Base-by-base conservation (phyloP, 345 rosid species). In the Dovyalis caffra region DNA sequence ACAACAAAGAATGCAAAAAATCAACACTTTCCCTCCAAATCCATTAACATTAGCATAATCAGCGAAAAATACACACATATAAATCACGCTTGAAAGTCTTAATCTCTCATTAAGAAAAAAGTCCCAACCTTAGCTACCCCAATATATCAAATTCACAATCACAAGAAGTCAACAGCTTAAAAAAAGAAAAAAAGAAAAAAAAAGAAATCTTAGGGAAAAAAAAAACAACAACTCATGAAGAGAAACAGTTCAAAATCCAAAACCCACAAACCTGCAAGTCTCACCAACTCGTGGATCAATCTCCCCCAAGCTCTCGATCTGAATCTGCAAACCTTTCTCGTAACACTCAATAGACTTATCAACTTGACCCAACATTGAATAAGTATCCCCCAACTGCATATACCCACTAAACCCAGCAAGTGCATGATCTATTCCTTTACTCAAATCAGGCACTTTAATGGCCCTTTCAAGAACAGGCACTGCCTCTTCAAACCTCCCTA, bases 241-340 rank as follows among this genome's bases (percentile, higher is more conserved):
- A 7, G 43, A 62, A 69, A 29, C 32, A 62, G 40, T 71, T 56
- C 28, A 34, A 21, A 31, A 56, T 28, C 11, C 65, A 33, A 58
- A 56, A n/a, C 31, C 20, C 8, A 70, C 45, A 68, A 32, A 95
- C 99, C 99, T 90, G 98, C 97, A 96, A 87, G 98, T 96, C 87
- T 96, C 99, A 47, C 97, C 98, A 58, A 96, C 99, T 73, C 99
- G 83, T 21, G 98, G 91, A 90, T 96, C 99, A 0, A 91, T 91
- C 62, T 96, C 98, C 2, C 99, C 99, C 8, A 96, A 73, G 16
- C 97, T 88, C 79, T 88, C 94, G 89, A 92, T 92, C 97, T 96
- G 98, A 83, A 96, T 93, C 89, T 86, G 88, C 66, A 96, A 86
- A 57, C 99, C 99, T 56, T 93, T 89, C 68, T 92, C 98, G 49